These are phyloP conservation scores for Fusarium marasasianum DNA, from an alignment of 2,329 filamentous ascomycete species.

Conservation along the genomic window DNA sequence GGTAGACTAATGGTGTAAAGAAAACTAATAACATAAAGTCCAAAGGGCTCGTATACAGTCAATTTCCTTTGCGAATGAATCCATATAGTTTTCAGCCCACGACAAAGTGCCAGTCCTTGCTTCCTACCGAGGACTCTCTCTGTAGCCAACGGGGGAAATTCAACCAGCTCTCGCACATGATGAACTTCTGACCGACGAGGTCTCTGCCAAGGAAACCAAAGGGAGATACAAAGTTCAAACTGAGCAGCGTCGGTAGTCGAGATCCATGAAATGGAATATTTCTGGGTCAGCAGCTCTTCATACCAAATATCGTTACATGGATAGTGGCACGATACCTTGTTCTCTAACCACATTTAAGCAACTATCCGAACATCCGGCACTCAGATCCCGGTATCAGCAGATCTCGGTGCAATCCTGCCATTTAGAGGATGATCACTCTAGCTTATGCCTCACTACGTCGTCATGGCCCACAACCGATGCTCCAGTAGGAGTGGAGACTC, in stretches of 20 bases:
- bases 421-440: not conserved
- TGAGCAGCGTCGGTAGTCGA: no score
- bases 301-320: not conserved
- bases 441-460: not conserved
- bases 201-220: accelerated
- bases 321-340: not conserved
- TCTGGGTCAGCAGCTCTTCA: accelerated
- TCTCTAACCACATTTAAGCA: not conserved
- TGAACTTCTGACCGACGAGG: accelerated
- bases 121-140: not conserved
- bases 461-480: not conserved
- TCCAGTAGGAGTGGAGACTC: not conserved
- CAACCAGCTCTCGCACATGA: accelerated
- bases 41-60: accelerated
- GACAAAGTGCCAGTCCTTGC: accelerated
- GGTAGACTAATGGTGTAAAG: not conserved
- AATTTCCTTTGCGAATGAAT: not conserved
- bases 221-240: accelerated
- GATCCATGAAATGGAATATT: not conserved
- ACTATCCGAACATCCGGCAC: not conserved
- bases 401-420: not conserved
- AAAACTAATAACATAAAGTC: accelerated
- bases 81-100: accelerated
- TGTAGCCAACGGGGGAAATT: accelerated
- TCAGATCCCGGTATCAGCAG: not conserved